Evolutionary conservation across 208 protist genomes (phyloP).

Genomic region (Trypanosoma platydactyli): DNA sequence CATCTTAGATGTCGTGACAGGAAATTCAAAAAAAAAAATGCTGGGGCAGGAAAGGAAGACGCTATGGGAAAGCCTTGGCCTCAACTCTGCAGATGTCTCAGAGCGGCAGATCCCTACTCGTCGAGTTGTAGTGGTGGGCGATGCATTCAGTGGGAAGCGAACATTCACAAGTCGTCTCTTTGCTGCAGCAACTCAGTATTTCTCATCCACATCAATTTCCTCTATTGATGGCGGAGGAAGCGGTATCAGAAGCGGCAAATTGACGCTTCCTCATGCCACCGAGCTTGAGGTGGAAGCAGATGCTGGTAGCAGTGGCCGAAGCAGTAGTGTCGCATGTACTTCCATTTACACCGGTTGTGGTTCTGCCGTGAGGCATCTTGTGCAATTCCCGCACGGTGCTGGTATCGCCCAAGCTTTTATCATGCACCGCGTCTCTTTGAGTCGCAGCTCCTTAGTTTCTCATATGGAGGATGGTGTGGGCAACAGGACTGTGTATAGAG

Average conservation of each 20-base stretch:
- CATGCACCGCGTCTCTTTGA: conserved; percentile 49
- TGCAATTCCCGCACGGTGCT: conserved; percentile 45
- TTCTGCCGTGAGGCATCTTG: conserved; percentile 6
- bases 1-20: not conserved
- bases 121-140: conserved; percentile 71
- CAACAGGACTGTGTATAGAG: not conserved
- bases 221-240: not conserved
- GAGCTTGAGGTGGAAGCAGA: not conserved
- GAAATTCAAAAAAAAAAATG: not conserved
- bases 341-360: too few relatives aligned
- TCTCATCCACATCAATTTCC: conserved; percentile 13
- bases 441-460: conserved; percentile 3
- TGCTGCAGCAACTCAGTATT: conserved; percentile 56
- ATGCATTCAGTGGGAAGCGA: conserved; percentile 71
- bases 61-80: conserved; percentile 56
- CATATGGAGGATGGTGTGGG: conserved; percentile 3
- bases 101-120: conserved; percentile 40
- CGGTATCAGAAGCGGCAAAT: not conserved
- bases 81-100: conserved; percentile 39
- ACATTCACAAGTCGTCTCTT: conserved; percentile 64
- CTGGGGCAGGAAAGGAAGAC: conserved; percentile 10
- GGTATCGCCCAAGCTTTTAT: conserved; percentile 75
- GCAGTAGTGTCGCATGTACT: not conserved
- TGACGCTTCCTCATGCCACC: not conserved
- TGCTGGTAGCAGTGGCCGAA: not conserved